phyloP scores from a whole-genome alignment of 139 green algal species.

The Micromonas pusilla region DNA sequence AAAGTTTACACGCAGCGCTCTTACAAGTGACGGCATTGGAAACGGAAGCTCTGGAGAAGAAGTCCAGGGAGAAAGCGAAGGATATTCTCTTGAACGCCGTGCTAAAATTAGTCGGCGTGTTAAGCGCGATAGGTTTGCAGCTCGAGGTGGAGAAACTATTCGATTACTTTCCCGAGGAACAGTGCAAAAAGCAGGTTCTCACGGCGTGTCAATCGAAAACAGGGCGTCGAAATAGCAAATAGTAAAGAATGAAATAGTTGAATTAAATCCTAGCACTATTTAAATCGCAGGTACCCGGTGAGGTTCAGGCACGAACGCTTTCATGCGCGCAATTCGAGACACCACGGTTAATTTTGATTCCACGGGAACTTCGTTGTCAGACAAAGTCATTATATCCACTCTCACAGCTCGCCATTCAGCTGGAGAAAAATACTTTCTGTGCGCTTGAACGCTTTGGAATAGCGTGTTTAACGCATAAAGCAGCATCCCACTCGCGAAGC shows the following conservation, averaged over 20 bases:
- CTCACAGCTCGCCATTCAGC: not conserved
- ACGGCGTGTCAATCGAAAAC: not conserved
- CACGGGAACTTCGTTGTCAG: not conserved
- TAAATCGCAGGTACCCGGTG: not conserved
- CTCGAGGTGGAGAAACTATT: not conserved
- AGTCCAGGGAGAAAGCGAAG: not conserved
- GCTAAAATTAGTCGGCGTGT: not conserved
- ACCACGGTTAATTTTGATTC: not conserved
- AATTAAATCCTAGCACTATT: not conserved
- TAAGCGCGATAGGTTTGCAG: not conserved
- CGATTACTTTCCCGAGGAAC: not conserved
- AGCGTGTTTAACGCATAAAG: conserved; percentile 17
- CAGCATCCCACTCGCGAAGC: conserved; percentile 12
- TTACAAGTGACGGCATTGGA: not conserved
- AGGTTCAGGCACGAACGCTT: conserved; percentile 1
- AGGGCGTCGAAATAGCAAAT: not conserved
- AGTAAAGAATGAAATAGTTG: not conserved
- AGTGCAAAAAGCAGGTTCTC: not conserved
- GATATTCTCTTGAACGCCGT: not conserved
- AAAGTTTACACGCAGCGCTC: not conserved
- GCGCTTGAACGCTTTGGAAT: not conserved
- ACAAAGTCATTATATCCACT: not conserved
- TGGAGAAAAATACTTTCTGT: not conserved
- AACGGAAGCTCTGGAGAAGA: not conserved
- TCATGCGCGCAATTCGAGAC: not conserved